Percentiles rank a stretch among this genome's conserved stretches.
These are phyloP conservation scores for Verticillium nubilum DNA, from an alignment of 2,329 filamentous ascomycete species.

Conservation along the genomic window DNA sequence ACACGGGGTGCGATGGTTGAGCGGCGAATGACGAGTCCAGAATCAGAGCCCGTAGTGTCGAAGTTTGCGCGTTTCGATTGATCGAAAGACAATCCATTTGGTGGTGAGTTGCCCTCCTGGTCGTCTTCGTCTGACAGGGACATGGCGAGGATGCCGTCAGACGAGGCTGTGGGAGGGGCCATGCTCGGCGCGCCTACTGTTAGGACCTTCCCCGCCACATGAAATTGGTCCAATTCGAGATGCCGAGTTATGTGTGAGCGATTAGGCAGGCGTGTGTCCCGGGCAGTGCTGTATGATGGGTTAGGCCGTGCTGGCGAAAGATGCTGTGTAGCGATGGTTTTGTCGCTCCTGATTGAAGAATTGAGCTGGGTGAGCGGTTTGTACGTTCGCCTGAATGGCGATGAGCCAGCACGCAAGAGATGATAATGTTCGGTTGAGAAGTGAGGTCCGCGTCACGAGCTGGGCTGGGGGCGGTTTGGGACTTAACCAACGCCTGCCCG, in stretches of 20 bases:
- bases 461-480: neutral
- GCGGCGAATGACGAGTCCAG: slow-evolving; percentile 3
- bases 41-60: neutral
- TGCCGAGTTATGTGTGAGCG: neutral
- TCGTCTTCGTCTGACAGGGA: slow-evolving; percentile 12
- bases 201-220: slow-evolving; percentile 10
- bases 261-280: neutral
- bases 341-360: neutral
- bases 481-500: neutral
- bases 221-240: slow-evolving; percentile 2
- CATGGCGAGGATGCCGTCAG: slow-evolving; percentile 11
- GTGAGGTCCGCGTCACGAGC: neutral
- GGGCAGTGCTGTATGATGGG: neutral
- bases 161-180: slow-evolving; percentile 13
- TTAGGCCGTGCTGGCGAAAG: neutral
- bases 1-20: slow-evolving; percentile 25
- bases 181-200: slow-evolving; percentile 12
- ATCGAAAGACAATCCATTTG: neutral
- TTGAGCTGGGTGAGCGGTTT: slow-evolving; percentile 4
- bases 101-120: neutral
- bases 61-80: slow-evolving; percentile 5
- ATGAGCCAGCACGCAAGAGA: slow-evolving; percentile 4
- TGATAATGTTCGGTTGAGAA: neutral
- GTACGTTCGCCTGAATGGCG: slow-evolving; percentile 10
- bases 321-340: slow-evolving; percentile 3